phyloP scores from a whole-genome alignment of 2,329 filamentous ascomycete species.

The Chaetomiaceae sp. region DNA sequence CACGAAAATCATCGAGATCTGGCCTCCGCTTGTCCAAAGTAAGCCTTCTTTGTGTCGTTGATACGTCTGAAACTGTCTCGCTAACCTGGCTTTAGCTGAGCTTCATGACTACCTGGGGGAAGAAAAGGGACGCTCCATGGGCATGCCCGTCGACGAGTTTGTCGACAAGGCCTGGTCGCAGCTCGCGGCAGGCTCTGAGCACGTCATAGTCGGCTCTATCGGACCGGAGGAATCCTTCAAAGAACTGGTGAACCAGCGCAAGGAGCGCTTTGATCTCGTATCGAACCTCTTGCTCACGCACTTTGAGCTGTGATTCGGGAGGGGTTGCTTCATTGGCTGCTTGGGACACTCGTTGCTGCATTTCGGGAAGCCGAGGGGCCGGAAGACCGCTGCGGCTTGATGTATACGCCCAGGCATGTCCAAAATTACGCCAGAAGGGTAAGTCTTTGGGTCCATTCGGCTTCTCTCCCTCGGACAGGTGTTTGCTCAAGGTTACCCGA shows the following conservation, averaged over 20 bases:
- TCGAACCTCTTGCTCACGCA: not conserved
- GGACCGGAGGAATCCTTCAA: not conserved
- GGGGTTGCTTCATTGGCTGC: too few species aligned
- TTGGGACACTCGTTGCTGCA: too few species aligned
- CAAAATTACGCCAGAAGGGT: too few species aligned
- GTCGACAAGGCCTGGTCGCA: conserved; percentile 2
- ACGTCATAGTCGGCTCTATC: not conserved
- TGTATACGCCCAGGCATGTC: too few species aligned
- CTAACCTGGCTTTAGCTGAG: not conserved
- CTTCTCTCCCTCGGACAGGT: too few species aligned
- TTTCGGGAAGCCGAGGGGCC: too few species aligned
- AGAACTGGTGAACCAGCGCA: not conserved
- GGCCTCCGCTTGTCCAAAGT: conserved; percentile 5
- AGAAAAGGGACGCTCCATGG: not conserved
- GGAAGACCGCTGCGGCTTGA: too few species aligned
- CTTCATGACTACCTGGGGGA: conserved; percentile 8
- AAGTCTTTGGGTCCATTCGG: too few species aligned
- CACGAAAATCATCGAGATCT: conserved; percentile 4
- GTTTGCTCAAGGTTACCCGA: too few species aligned
- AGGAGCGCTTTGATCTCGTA: not conserved
- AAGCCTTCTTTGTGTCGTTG: not conserved
- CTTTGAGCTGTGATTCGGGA: not conserved
- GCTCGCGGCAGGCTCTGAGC: conserved; percentile 1
- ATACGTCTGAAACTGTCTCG: too few species aligned
- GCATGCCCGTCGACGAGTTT: conserved; percentile 1